Conservation (phyloP, 2,329 filamentous ascomycete genomes). For the Cercospora zeae-maydis region DNA sequence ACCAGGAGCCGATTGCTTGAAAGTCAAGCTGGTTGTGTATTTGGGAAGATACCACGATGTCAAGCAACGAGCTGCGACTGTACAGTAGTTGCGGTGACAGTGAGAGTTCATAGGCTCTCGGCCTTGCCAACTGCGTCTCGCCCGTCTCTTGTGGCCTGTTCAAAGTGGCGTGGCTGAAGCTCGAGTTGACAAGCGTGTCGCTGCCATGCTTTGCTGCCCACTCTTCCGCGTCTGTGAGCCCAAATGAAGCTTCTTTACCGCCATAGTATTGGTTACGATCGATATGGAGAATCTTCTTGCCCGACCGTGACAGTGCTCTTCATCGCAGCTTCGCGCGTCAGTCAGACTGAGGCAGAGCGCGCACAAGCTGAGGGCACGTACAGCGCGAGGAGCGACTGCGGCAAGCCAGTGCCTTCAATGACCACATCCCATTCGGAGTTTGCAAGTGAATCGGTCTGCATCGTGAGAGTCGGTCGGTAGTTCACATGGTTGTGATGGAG, state of each 20-base stretch:
- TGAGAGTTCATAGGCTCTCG: conserved; percentile 76
- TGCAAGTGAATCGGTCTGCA: conserved; percentile 49
- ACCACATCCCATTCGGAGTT: conserved; percentile 52
- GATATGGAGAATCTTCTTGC: conserved; percentile 86
- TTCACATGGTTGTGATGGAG: conserved; percentile 8
- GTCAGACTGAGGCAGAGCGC: conserved; percentile 51
- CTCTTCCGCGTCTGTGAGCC: conserved; percentile 71
- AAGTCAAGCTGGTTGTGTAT: conserved; percentile 90
- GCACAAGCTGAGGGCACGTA: conserved; percentile 37
- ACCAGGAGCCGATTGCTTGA: conserved; percentile 88
- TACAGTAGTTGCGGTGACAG: conserved; percentile 86
- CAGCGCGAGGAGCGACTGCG: conserved; percentile 53
- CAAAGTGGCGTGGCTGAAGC: conserved; percentile 37
- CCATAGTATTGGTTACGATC: conserved; percentile 88
- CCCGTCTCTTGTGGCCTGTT: conserved; percentile 29
- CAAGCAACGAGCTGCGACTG: conserved; percentile 71
- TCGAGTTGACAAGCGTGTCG: background rate
- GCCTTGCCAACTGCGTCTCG: conserved; percentile 49
- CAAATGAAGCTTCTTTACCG: conserved; percentile 78
- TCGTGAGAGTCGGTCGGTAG: background rate
- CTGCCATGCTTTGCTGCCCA: conserved; percentile 58
- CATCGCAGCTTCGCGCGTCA: conserved; percentile 57
- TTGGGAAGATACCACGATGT: conserved; percentile 80
- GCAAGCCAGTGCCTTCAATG: conserved; percentile 52
- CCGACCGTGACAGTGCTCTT: conserved; percentile 88